Evolutionary conservation across 345 rosid species (phyloP).

Genomic region (Populus tremula): DNA sequence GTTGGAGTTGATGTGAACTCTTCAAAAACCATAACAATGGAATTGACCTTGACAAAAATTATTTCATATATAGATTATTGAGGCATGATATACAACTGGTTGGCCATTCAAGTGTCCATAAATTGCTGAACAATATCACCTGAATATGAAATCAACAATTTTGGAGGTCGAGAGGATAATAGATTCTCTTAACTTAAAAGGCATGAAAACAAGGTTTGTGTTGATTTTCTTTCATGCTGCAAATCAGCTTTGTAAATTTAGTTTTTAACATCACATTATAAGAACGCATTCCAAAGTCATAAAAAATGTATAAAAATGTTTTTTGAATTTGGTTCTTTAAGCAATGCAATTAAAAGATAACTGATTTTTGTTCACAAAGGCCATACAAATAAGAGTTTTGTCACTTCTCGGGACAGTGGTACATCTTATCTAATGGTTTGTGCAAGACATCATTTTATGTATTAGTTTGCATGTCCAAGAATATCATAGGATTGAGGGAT

Average conservation of each 20-base stretch:
- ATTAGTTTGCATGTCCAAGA: neutral
- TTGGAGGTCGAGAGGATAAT: neutral
- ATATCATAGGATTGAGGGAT: neutral
- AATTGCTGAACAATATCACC: neutral
- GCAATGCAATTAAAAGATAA: neutral
- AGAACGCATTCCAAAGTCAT: neutral
- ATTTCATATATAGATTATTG: neutral
- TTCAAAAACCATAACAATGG: neutral
- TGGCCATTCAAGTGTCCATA: neutral
- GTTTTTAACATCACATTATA: neutral
- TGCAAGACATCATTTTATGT: neutral
- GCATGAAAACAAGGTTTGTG: neutral
- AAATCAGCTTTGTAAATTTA: neutral
- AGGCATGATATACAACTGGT: neutral
- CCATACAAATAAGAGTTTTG: neutral
- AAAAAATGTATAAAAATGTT: neutral
- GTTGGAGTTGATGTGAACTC: neutral
- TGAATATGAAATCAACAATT: neutral
- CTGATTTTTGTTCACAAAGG: neutral
- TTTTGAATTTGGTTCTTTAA: neutral
- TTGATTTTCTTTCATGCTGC: neutral
- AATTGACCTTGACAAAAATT: neutral
- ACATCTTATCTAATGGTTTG: neutral
- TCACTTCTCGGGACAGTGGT: neutral
- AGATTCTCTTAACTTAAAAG: neutral